Evolutionary conservation across 2,329 filamentous ascomycete species (phyloP), one percentile per base, ranked within the genome.

Genomic region (Colletotrichum cordylinicola): DNA sequence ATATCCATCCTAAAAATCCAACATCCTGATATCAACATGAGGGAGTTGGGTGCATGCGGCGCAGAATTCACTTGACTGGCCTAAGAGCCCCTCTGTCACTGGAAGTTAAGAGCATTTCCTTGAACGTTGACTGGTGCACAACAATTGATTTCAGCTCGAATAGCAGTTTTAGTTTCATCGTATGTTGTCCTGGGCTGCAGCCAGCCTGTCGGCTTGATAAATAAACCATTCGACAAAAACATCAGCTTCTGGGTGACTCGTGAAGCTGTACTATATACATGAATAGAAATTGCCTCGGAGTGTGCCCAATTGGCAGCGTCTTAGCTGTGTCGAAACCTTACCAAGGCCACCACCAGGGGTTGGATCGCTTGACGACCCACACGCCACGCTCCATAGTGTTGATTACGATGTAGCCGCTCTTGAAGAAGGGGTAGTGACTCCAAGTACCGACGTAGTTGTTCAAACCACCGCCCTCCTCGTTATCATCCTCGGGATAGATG

Each of bases 311-410:
- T 27, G 18, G 15, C 58, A n/a, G 8, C 58, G 18, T 35, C 27
- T 61, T 61, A 5, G 24, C 2, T 24, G 9, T 16, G 24, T 12
- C 58, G 4, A 4, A 7, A 18, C 43, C 31, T 66, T 48, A 74
- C 67, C 67, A 71, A 4, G 67, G 72, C 72, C 72, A 74, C 72
- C 72, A 74, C 72, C 72, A 71, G 3, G 72, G 52, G 67, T n/a
- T 74, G 6, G 72, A 74, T 15, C 72, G 67, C 80, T 84, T 85
- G 37, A 85, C 82, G 8, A 85, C 82, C 77, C 83, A 86, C 0
- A 82, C 81, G 9, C 86, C 86, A 9, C 85, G 80, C 74, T 90
- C 88, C 75, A 90, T 89, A 4, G 87, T 88, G 79, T 89, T 89
- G 67, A 89, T 81, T 16, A 88, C 82, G 56, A 88, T 82, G 72